A percentile compares a stretch with the other conserved stretches of the same genome.
These are phyloP conservation scores for Diphasiastrum complanatum DNA, from an alignment of 83 land plant species.

Conservation along the genomic window DNA sequence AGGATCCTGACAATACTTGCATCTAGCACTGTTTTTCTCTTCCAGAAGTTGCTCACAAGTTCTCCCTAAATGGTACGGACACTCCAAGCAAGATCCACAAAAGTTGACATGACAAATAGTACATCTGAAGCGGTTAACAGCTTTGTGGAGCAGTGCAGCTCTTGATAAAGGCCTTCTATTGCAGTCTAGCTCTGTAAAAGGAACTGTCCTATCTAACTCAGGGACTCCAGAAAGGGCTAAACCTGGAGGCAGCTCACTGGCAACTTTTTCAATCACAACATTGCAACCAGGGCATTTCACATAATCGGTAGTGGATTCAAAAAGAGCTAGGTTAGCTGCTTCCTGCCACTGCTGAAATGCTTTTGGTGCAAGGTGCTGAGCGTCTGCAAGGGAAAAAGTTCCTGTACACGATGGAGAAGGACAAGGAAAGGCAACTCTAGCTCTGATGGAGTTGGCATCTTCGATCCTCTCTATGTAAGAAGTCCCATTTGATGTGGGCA, in stretches of 20 bases:
- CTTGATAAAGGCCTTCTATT: conserved; percentile 25
- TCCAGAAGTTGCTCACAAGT: conserved; percentile 30
- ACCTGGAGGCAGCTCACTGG: conserved; percentile 27
- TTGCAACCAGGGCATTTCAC: conserved; percentile 34
- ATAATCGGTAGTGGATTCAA: conserved; percentile 10
- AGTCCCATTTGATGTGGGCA: conserved; percentile 3
- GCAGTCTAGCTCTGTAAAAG: conserved; percentile 31
- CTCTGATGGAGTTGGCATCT: background rate
- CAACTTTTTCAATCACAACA: conserved; percentile 30
- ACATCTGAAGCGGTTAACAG: conserved; percentile 27
- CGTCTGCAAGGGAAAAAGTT: conserved; percentile 12
- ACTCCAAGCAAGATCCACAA: conserved; percentile 30
- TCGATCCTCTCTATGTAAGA: background rate
- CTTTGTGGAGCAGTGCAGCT: conserved; percentile 28
- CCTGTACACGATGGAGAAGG: conserved; percentile 19
- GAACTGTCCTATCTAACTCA: conserved; percentile 35
- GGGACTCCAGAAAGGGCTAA: conserved; percentile 38
- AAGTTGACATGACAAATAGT: conserved; percentile 23
- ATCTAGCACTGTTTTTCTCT: conserved; percentile 19
- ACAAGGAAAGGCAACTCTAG: conserved; percentile 18
- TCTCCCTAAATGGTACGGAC: conserved; percentile 33
- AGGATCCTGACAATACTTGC: conserved; percentile 24
- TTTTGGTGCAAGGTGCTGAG: conserved; percentile 22
- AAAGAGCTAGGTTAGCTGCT: conserved; percentile 18
- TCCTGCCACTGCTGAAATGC: conserved; percentile 25